Evolutionary conservation across 495 filamentous ascomycete genomes (phyloP), one percentile per base, ranked within the genome.

Genomic region (Penicillium pulvis): DNA sequence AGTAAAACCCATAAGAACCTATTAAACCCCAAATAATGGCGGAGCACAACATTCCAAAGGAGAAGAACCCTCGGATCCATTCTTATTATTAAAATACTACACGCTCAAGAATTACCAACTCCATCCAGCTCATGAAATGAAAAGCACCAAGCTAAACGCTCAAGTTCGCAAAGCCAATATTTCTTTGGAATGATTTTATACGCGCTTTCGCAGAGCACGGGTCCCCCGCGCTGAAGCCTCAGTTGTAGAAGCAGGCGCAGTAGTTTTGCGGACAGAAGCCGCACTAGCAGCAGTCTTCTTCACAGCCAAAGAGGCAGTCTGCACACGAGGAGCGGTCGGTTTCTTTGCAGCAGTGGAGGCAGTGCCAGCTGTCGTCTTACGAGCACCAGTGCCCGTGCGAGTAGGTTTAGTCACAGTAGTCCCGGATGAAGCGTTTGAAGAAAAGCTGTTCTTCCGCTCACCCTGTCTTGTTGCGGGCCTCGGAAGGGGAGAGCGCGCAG

Each of bases 351-450:
- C 60, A 12, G 72, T 65, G 16, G 73, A 72, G 12, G 77, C 79
- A 57, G 82, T 81, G 2, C 80, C 75, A 10, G 74, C 65, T 0
- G 79, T 79, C 14, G 71, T 74, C 59, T 83, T 85, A 46, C 78
- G 75, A 12, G 76, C 62, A 8, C 72, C 70, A 3, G 80, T 71
- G 28, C 76, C 76, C 9, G 80, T 74, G 36, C 79, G 71, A 0
- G 81, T 77, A 1, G 77, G 68, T 52, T 86, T 87, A 26, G 84
- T 80, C 55, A 89, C 83, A 46, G 81, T 90, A 23, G 85, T 86
- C 4, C 76, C 76, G 1, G 75, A 77, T 6, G 80, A 82, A 6
- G 75, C 60, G 20, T 68, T 76, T 14, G 80, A 83, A 3, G 72
- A 78, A 41, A 72, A 66, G 45, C 76, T 79, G 26, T 68, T 73